Base-by-base conservation (phyloP, 2,329 filamentous ascomycete species). In the Tolypocladium endophyticum region DNA sequence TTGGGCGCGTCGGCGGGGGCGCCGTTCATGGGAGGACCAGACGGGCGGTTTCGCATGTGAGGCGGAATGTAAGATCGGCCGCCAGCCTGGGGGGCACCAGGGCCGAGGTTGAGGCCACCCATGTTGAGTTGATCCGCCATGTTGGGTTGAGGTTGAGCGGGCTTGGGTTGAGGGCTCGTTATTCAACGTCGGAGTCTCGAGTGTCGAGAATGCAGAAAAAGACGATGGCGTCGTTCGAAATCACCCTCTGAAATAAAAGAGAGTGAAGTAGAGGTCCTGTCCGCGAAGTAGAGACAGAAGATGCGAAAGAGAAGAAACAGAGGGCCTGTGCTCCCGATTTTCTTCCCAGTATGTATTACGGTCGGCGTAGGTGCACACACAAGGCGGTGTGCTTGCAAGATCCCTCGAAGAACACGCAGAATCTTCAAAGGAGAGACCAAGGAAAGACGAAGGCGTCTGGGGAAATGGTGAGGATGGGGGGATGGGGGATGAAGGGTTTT, bases 81-180 rank as follows among this genome's bases (percentile, higher is more conserved):
- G 63, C 62, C 63, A 58, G 64, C 66, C 55, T 69, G 66, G 59
- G 72, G 70, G 59, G 70, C 73, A 38, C 74, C 73, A 61, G 73
- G 72, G 60, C 76, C 85, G 64, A 93, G 79, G 76, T 78, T 87
- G 70, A 93, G 80, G 72, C 86, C 85, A 73, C 81, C 83, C 84
- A 93, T 92, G 80, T 91, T 90, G 70, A 94, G 83, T 80, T 92
- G 87, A 71, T 90, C 88, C 74, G 88, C 88, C 88, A 92, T 92
- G 72, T 76, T 87, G 78, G 69, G 69, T 68, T 68, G 61, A 53
- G 25, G 36, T 28, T 57, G 59, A 60, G 63, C 59, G 63, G 58
- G 60, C 66, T 64, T 67, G 59, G 60, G 58, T 56, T 67, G 62
- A 61, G 63, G 59, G 57, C 43, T 59, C 58, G 50, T 52, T 28